These are phyloP conservation scores for Fusarium haematococcum DNA, from an alignment of 2,329 filamentous ascomycete genomes.

Conservation along the genomic window DNA sequence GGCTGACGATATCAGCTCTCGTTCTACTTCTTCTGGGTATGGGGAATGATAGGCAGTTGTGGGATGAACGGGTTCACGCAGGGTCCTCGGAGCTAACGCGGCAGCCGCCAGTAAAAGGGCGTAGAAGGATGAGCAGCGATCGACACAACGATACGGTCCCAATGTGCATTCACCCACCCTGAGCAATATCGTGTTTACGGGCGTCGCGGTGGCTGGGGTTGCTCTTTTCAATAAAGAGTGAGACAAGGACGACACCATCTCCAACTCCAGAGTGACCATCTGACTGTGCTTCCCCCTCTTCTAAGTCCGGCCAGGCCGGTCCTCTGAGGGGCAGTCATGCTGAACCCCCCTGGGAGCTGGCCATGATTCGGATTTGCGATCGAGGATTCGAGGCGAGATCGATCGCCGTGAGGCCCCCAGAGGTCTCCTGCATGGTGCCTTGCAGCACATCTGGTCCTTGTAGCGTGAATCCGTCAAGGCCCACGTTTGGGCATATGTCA, in stretches of 20 bases:
- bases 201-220: constrained; percentile 27
- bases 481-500: constrained; percentile 35
- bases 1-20: constrained; percentile 33
- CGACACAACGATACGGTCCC: not conserved
- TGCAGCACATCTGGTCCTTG: constrained; percentile 34
- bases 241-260: constrained; percentile 48
- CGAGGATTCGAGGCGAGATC: constrained; percentile 44
- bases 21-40: not conserved
- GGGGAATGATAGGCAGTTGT: constrained; percentile 10
- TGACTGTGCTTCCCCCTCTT: constrained; percentile 43
- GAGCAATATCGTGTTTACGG: constrained; percentile 6
- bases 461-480: constrained; percentile 24
- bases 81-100: constrained; percentile 33
- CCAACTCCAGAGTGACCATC: constrained; percentile 38
- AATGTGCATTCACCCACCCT: not conserved
- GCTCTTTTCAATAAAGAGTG: constrained; percentile 29
- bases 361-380: constrained; percentile 47
- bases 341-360: constrained; percentile 21
- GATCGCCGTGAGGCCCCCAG: constrained; percentile 39
- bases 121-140: constrained; percentile 15
- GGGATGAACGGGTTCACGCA: constrained; percentile 40
- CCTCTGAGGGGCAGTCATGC: constrained; percentile 43
- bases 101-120: constrained; percentile 34
- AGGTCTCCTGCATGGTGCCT: constrained; percentile 42
- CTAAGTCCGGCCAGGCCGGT: constrained; percentile 34